phyloP scores from a whole-genome alignment of 2,329 filamentous ascomycete species.

The Dryadomyces sulphureus region DNA sequence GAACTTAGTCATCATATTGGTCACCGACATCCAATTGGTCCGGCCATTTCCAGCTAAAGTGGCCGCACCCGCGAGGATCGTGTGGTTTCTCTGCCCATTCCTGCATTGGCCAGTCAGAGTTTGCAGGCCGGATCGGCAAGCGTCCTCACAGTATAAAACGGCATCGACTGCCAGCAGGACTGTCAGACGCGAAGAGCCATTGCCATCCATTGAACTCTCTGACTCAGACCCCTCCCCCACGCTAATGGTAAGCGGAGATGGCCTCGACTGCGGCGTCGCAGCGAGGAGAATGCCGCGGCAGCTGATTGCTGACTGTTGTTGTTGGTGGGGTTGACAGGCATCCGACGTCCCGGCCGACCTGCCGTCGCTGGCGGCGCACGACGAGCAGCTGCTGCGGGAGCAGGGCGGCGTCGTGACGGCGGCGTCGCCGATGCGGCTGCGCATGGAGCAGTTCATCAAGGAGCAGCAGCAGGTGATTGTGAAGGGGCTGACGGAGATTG shows the following conservation, averaged over 20 bases:
- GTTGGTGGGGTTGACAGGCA: slow-evolving; percentile 16
- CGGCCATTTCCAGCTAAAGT: too few relatives aligned
- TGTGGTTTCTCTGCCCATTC: slow-evolving; percentile 11
- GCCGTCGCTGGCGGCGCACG: slow-evolving; percentile 69
- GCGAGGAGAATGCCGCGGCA: too few relatives aligned
- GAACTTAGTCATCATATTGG: too few relatives aligned
- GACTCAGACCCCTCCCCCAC: too few relatives aligned
- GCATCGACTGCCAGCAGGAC: too few relatives aligned
- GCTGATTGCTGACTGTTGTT: too few relatives aligned
- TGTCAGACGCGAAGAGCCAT: too few relatives aligned
- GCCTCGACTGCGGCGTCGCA: too few relatives aligned
- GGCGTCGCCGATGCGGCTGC: slow-evolving; percentile 84
- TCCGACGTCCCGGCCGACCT: slow-evolving; percentile 37
- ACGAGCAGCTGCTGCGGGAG: slow-evolving; percentile 67
- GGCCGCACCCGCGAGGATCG: slow-evolving; percentile 9
- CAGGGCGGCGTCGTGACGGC: slow-evolving; percentile 47
- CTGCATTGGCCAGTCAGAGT: slow-evolving; percentile 1
- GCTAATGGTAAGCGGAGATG: too few relatives aligned
- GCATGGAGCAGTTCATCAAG: slow-evolving; percentile 95
- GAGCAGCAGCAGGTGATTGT: slow-evolving; percentile 84
- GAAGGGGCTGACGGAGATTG: slow-evolving; percentile 59
- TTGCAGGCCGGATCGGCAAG: neutral
- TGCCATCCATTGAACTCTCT: too few relatives aligned
- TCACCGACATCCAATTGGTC: too few relatives aligned
- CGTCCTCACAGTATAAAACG: neutral